phyloP scores from a whole-genome alignment of 176 grass and related monocot genomes.

The Bonia amplexicaulis region DNA sequence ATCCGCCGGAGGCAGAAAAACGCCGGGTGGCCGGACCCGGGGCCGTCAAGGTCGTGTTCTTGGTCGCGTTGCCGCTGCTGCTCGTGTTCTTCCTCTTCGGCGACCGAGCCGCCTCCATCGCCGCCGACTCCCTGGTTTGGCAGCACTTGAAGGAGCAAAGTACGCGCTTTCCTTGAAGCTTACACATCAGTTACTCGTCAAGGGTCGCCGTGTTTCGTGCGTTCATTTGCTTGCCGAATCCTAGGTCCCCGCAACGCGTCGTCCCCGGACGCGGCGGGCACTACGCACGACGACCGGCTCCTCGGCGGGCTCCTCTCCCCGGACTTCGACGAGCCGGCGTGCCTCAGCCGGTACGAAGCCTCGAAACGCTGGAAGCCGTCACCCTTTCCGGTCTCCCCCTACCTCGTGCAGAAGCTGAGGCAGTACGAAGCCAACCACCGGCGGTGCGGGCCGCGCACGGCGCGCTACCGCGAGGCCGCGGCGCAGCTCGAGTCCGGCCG shows the following conservation, averaged over 20 bases:
- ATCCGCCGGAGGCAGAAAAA: background rate
- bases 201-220: background rate
- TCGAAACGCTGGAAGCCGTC: slow-evolving; percentile 47
- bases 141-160: background rate
- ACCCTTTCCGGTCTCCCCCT: slow-evolving; percentile 30
- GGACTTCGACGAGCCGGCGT: slow-evolving; percentile 41
- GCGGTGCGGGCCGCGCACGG: slow-evolving; percentile 53
- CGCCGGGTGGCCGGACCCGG: background rate
- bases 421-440: slow-evolving; percentile 68
- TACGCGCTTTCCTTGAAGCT: background rate
- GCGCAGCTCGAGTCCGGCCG: slow-evolving; percentile 49
- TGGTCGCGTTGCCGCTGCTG: slow-evolving; percentile 15
- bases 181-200: background rate
- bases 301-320: slow-evolving; percentile 59
- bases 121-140: background rate
- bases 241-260: slow-evolving; percentile 9
- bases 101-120: slow-evolving; percentile 18
- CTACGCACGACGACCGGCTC: slow-evolving; percentile 37
- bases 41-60: background rate
- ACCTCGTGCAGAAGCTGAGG: slow-evolving; percentile 47
- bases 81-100: slow-evolving; percentile 29
- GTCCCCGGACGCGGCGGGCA: background rate
- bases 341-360: slow-evolving; percentile 61
- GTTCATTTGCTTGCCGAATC: background rate
- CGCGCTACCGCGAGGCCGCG: slow-evolving; percentile 33